Evolutionary conservation across 2,329 filamentous ascomycete species (phyloP).

Genomic region (Aspergillus terreus): DNA sequence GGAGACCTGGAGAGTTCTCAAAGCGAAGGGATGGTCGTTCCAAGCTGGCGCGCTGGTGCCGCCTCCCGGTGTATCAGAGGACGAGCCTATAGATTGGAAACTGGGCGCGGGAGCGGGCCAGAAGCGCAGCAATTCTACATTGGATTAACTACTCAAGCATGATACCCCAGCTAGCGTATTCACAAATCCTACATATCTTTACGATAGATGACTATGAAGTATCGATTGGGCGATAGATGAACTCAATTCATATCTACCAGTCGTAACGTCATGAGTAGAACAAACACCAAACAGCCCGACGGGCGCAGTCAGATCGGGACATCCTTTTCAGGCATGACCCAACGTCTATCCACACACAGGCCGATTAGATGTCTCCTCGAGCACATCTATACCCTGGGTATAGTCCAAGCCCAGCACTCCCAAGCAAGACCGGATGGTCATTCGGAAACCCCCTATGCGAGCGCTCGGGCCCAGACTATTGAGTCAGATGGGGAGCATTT

Average conservation of each 20-base stretch:
- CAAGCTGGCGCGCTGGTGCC: slow-evolving; percentile 44
- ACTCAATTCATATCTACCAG: slow-evolving; percentile 27
- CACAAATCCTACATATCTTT: not conserved
- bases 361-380: slow-evolving; percentile 7
- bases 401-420: slow-evolving; percentile 8
- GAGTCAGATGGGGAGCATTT: slow-evolving; percentile 45
- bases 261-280: slow-evolving; percentile 31
- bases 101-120: slow-evolving; percentile 22
- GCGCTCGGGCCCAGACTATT: slow-evolving; percentile 2
- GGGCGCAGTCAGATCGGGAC: not conserved
- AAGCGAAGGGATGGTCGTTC: slow-evolving; percentile 64
- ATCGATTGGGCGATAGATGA: slow-evolving; percentile 16
- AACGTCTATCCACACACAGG: not conserved
- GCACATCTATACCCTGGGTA: slow-evolving; percentile 9
- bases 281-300: slow-evolving; percentile 6
- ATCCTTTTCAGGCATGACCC: slow-evolving; percentile 12
- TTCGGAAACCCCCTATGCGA: slow-evolving; percentile 11
- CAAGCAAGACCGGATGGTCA: not conserved
- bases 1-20: slow-evolving; percentile 66
- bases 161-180: slow-evolving; percentile 5
- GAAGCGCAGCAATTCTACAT: slow-evolving; percentile 20
- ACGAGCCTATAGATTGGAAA: slow-evolving; percentile 6
- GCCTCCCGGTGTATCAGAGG: slow-evolving; percentile 20
- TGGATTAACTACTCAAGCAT: not conserved
- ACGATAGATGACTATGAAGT: not conserved